Percentiles rank a stretch among this genome's conserved stretches.
Conservation (phyloP, 257 asterid genomes). For the Linaria vulgaris region DNA sequence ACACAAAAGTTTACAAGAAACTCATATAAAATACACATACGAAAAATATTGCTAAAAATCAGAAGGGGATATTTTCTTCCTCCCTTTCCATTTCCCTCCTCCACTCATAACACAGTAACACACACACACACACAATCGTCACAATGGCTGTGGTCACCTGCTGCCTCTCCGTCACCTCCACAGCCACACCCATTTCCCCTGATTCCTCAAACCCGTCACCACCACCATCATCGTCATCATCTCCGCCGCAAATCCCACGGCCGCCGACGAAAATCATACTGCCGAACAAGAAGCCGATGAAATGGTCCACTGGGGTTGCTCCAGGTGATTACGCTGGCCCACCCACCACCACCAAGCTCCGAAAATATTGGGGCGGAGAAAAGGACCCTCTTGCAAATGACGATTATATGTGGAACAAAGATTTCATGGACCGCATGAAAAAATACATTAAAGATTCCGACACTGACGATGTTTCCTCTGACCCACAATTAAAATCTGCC, state of each 20-base stretch:
- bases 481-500: conserved; percentile 25
- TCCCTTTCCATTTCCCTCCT: too few relatives aligned
- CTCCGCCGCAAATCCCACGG: conserved; percentile 24
- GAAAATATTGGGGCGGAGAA: conserved; percentile 88
- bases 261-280: conserved; percentile 68
- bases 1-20: too few relatives aligned
- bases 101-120: too few relatives aligned
- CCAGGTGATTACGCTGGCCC: conserved; percentile 98
- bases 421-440: conserved; percentile 85
- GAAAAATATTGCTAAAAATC: too few relatives aligned
- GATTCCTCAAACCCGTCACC: too few relatives aligned
- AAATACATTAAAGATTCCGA: conserved; percentile 56
- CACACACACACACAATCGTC: too few relatives aligned
- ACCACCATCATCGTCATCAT: too few relatives aligned
- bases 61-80: too few relatives aligned
- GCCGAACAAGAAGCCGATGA: conserved; percentile 79
- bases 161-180: too few relatives aligned
- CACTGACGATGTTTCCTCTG: conserved; percentile 23
- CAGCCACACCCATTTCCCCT: too few relatives aligned
- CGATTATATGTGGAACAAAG: conserved; percentile 87
- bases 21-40: too few relatives aligned
- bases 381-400: conserved; percentile 81
- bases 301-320: conserved; percentile 89
- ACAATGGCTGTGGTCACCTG: too few relatives aligned
- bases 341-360: conserved; percentile 78